Evolutionary conservation across 169 alveolate species (phyloP), one percentile per base, ranked within the genome.

Genomic region (Plasmodium gallinaceum): DNA sequence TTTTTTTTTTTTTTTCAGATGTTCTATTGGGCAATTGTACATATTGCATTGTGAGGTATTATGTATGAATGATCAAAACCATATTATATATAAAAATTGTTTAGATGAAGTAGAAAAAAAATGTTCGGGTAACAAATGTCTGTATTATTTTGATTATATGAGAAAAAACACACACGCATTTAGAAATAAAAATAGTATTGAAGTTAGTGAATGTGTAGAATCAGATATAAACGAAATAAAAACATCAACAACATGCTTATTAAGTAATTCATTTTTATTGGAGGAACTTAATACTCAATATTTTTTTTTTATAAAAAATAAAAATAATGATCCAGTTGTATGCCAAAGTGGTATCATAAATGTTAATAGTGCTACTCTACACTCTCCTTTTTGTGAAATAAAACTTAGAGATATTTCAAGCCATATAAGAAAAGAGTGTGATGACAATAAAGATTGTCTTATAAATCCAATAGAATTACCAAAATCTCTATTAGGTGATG

Each of bases 271-370:
- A 1, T 78, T 78, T 32, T 5, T 48, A 5, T 39, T 78, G n/a
- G 89, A 78, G 10, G 76, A 78, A 16, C 9, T 52, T 22, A 18
- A 22, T 18, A 20, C 64, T 46, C 66, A 64, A 9, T 78, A 78
- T 78, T 64, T 46, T 20, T 78, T 78, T 65, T 48, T 78, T 26
- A 32, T 78, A 16, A 78, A 78, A 10, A 78, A 78, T 51, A 78
- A 78, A 18, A 78, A 78, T 78, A 52, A 48, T 16, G 89, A 78
- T 22, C 75, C 75, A 32, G 18, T 78, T 24, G 39, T 43, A 8
- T 78, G 89, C 48, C 62, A 51, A 24, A 60, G 48, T 45, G 76
- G 89, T n/a, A 45, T 48, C 2, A 5, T 78, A 8, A 26, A 37
- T 16, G 52, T 78, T 0, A 78, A 78, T 0, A 78, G 76, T 43